Evolutionary conservation across 1,284 basidiomycete species (phyloP), one percentile per base, ranked within the genome.

Genomic region (Boletus sp.): DNA sequence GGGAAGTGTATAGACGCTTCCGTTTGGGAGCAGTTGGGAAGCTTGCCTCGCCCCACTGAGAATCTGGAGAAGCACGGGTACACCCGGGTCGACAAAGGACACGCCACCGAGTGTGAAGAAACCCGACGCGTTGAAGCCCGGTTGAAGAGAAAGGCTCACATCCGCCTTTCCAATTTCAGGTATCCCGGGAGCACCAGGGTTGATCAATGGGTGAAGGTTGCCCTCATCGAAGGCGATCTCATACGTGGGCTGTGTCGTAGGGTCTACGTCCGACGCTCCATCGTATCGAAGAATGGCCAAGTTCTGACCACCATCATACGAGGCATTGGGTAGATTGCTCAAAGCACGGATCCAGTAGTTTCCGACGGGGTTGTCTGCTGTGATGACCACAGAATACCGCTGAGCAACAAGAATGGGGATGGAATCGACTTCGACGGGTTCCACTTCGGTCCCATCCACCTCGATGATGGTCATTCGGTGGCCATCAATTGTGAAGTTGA

Each of bases 211-310:
- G 43, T 74, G 73, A 7, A 80, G 68, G n/a, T 67, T 64, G 17
- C 66, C 62, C 56, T 80, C 78, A 19, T 66, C 21, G 21, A 77
- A 64, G 0, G 68, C 9, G 4, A 69, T 67, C 19, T 62, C 68
- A 58, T 67, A 73, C 0, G 74, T 66, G 58, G 74, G 68, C 1
- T 61, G 46, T 0, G 80, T 77, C 10, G 69, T 78, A 0, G 82
- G 85, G 33, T 85, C 83, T 6, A 47, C 51, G 2, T 59, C 59
- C 0, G 71, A 62, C 5, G 85, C 85, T 9, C 80, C 80, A 0
- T 52, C 60, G 65, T 88, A 88, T n/a, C 81, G 78, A 30, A 88
- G 68, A 58, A 87, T 83, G 3, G 84, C 86, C 14, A 77, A 65
- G 82, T 84, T 49, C n/a, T 78, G 65, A 6, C 79, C 79, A 11